phyloP scores from a whole-genome alignment of 805 yeast genomes.

The Candida sanyiensis region DNA sequence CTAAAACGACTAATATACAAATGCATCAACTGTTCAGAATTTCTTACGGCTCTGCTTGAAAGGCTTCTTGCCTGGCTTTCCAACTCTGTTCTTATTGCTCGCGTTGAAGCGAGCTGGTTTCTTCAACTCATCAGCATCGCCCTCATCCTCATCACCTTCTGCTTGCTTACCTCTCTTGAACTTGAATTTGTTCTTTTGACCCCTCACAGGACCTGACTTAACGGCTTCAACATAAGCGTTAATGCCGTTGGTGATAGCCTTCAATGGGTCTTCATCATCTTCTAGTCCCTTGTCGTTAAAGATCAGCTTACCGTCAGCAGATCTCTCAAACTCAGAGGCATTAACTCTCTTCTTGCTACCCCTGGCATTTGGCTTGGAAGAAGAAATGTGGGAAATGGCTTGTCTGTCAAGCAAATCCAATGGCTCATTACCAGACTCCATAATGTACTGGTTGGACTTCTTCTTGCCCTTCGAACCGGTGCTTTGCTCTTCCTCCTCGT shows the following conservation, averaged over 20 bases:
- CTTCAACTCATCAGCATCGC: slow-evolving; percentile 36
- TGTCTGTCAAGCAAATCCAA: slow-evolving; percentile 82
- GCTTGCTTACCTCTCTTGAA: slow-evolving; percentile 62
- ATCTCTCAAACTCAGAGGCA: slow-evolving; percentile 30
- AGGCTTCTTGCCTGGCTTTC: slow-evolving; percentile 32
- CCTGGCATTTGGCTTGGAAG: slow-evolving; percentile 67
- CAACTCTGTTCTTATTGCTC: slow-evolving; percentile 17
- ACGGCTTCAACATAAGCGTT: slow-evolving; percentile 94
- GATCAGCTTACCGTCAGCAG: slow-evolving; percentile 57
- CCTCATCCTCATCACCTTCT: slow-evolving; percentile 49
- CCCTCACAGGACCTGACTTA: slow-evolving; percentile 87
- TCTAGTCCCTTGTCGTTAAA: slow-evolving; percentile 41
- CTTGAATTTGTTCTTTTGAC: slow-evolving; percentile 87
- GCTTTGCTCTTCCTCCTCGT: slow-evolving; percentile 32
- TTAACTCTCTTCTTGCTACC: slow-evolving; percentile 34
- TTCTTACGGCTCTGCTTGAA: slow-evolving; percentile 53
- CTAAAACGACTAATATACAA: not conserved
- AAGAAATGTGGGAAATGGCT: slow-evolving; percentile 82
- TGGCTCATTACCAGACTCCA: slow-evolving; percentile 74
- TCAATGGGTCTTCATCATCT: slow-evolving; percentile 41
- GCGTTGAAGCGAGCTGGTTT: slow-evolving; percentile 21
- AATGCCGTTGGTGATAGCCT: slow-evolving; percentile 51
- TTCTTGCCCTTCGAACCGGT: slow-evolving; percentile 24
- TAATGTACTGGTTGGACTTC: slow-evolving; percentile 55
- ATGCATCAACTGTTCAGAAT: slow-evolving; percentile 31